Evolutionary conservation across 352 stramenopile species (phyloP), one percentile per base, ranked within the genome.

Genomic region (Pythium diclinum): DNA sequence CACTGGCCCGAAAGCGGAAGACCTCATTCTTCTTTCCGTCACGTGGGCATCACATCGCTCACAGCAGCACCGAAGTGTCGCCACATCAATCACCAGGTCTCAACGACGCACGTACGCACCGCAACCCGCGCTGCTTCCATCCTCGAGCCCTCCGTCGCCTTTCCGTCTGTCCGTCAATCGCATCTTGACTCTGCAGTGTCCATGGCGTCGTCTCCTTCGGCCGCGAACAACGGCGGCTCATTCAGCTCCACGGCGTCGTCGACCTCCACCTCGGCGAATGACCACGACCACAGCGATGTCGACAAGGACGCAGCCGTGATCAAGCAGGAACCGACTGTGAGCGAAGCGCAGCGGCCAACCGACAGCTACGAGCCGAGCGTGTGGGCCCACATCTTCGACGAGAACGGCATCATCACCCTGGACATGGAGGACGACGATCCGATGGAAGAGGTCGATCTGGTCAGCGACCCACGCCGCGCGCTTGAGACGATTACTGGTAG

Each of bases 341-440:
- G 4, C 23, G 25, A 53, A 21, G 28, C 55, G 40, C 8, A 6
- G n/a, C 36, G 4, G 10, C 17, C 32, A 47, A 19, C 57, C n/a
- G 54, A 59, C 47, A 21, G 30, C 16, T 76, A 79, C 49, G 72
- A 79, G 13, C 49, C 56, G n/a, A 62, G 34, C 16, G 65, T 74
- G 36, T 81, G 74, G 74, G 73, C 72, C 4, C 62, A 67, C 11
- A 71, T 81, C 38, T 73, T 81, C 25, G 74, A 76, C 42, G 74
- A 79, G 54, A 64, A 56, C 36, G 51, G 28, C 54, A 59, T 74
- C 47, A 61, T 76, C 2, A 62, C 54, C 5, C 47, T 77, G 17
- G 70, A 75, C 13, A 60, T 72, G 16, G 69, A 77, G 17, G 68
- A 67, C 32, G 75, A 79, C 51, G 65, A 75, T 34, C 63, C 57